Conservation (phyloP, 2,329 filamentous ascomycete genomes). For the Fusarium hostae region DNA sequence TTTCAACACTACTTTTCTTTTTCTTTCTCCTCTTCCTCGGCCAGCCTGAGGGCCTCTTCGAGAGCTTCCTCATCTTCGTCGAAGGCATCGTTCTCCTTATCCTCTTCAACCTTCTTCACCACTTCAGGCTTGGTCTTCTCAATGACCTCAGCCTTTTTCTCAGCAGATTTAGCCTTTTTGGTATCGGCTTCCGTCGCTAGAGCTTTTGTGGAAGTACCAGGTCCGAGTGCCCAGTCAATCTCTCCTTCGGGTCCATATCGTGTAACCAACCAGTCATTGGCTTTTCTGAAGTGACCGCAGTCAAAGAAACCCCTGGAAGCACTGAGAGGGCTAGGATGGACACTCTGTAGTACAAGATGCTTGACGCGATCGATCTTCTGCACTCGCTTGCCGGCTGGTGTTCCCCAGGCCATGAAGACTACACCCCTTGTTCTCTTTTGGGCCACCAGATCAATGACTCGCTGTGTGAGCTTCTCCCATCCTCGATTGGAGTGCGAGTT, state of each 20-base stretch:
- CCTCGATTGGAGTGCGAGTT: slow-evolving; percentile 87
- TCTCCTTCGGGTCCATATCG: slow-evolving; percentile 82
- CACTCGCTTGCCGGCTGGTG: slow-evolving; percentile 83
- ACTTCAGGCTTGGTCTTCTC: slow-evolving; percentile 35
- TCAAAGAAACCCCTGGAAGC: slow-evolving; percentile 85
- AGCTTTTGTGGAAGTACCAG: slow-evolving; percentile 51
- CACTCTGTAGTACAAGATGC: slow-evolving; percentile 86
- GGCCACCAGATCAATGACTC: slow-evolving; percentile 87
- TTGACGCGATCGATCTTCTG: slow-evolving; percentile 75
- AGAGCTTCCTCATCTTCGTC: slow-evolving; percentile 52
- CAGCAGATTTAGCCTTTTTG: slow-evolving; percentile 32
- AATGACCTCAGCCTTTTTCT: slow-evolving; percentile 44
- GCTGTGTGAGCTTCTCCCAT: slow-evolving; percentile 94
- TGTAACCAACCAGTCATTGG: slow-evolving; percentile 84
- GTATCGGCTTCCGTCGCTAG: slow-evolving; percentile 37
- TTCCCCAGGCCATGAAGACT: slow-evolving; percentile 95
- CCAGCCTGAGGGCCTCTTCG: slow-evolving; percentile 50
- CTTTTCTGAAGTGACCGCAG: slow-evolving; percentile 81
- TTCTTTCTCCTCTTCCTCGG: slow-evolving; percentile 44
- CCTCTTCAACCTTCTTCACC: slow-evolving; percentile 24
- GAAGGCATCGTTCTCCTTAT: slow-evolving; percentile 45
- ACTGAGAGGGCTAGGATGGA: slow-evolving; percentile 94
- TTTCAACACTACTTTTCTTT: slow-evolving; percentile 29
- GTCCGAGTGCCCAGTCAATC: slow-evolving; percentile 82
- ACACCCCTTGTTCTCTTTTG: slow-evolving; percentile 82